Evolutionary conservation across 2,329 filamentous ascomycete genomes (phyloP), one percentile per base, ranked within the genome.

Genomic region (Colletotrichum tabaci): DNA sequence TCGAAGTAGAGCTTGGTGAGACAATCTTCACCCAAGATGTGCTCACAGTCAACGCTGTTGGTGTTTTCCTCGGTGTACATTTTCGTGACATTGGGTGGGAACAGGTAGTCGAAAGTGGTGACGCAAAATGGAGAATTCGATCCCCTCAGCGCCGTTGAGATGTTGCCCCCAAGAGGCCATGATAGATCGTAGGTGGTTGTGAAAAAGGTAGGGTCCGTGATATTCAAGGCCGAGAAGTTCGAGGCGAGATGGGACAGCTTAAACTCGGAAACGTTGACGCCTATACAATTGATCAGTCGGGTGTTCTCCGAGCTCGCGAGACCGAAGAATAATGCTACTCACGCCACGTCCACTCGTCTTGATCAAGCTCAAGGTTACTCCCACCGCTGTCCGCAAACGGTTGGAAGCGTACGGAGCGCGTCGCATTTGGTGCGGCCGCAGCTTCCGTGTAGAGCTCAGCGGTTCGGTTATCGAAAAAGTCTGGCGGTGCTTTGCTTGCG

Each of bases 21-120:
- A 13, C 68, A 71, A 0, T 56, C 57, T 8, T 57, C 56, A 16
- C 68, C 68, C 3, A 71, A 21, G 2, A 68, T 46, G 2, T 38
- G 57, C 52, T 15, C 38, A 44, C 68, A 71, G n/a, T 47, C 30
- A 8, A 58, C 47, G 57, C 21, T 68, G 57, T 53, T 40, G 4
- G 15, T 4, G 30, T 68, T 42, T 12, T 58, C 44, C 12, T 57
- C 44, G 21, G 50, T 58, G 44, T 52, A 71, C 18, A 63, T 38
- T 16, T 30, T 44, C 2, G 64, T 68, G n/a, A 71, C 57, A 46
- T 71, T 71, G 15, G 75, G 9, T 62, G 72, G n/a, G 74, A 71
- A 21, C 63, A 68, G 15, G 75, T 49, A 40, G 35, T 61, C 15
- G 16, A 50, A 46, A 0, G 46, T 18, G 15, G 65, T 61, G n/a